phyloP scores from a whole-genome alignment of 192 early-diverging fungal genomes.

The Coemansia reversa region DNA sequence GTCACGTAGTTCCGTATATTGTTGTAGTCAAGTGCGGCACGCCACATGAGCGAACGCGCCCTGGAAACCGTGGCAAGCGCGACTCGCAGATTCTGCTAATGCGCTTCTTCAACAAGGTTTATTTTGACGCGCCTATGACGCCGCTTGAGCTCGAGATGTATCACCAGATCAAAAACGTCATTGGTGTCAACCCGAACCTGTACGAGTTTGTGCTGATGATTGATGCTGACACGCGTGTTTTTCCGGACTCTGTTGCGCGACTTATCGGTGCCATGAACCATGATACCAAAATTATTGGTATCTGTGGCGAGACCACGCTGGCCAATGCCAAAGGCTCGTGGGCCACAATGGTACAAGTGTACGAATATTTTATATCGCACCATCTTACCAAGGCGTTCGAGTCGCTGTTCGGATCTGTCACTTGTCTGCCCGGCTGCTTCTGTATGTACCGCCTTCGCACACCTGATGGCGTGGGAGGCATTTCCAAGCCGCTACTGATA shows the following conservation, averaged over 20 bases:
- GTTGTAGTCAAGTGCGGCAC: conserved; percentile 96
- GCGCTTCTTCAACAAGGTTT: conserved; percentile 96
- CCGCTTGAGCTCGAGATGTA: conserved; percentile 97
- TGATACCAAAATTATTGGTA: conserved; percentile 88
- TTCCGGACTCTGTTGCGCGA: conserved; percentile 86
- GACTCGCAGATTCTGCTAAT: conserved; percentile 99
- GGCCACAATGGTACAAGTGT: conserved; percentile 99
- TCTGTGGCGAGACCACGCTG: conserved; percentile 94
- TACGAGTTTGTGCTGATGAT: conserved; percentile 99
- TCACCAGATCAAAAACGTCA: conserved; percentile 98
- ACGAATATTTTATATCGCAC: conserved; percentile 98
- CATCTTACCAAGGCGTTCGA: conserved; percentile 97
- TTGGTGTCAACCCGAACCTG: conserved; percentile 93
- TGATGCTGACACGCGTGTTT: conserved; percentile 94
- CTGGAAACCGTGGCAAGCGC: conserved; percentile 98
- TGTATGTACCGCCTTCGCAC: conserved; percentile 97
- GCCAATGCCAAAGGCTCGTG: conserved; percentile 91
- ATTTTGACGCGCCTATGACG: conserved; percentile 90
- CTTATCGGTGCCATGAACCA: conserved; percentile 89
- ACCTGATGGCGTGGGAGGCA: conserved; percentile 57
- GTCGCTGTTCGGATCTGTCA: conserved; percentile 95
- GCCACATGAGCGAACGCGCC: conserved; percentile 78
- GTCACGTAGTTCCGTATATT: conserved; percentile 92
- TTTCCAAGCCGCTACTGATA: conserved; percentile 86
- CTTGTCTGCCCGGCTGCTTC: conserved; percentile 99